Evolutionary conservation across 768 basidiomycete genomes (phyloP).

Genomic region (Nidularia pulvinata): DNA sequence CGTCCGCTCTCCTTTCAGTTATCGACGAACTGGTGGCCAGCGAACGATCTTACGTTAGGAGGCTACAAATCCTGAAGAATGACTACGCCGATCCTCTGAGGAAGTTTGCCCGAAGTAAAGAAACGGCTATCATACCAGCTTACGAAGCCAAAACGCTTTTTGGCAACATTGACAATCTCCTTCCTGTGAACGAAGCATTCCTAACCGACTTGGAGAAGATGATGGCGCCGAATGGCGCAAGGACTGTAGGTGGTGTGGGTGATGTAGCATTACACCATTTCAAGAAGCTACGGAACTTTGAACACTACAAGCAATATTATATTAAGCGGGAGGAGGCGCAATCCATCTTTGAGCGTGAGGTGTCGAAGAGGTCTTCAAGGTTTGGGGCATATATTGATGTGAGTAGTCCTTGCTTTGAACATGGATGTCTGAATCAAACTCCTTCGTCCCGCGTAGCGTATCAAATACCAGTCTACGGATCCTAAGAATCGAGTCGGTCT

Average conservation of each 20-base stretch:
- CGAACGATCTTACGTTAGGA: constrained; percentile 86
- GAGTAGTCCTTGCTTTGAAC: constrained; percentile 22
- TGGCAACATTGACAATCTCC: constrained; percentile 88
- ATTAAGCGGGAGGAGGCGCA: constrained; percentile 94
- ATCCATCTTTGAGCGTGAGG: constrained; percentile 80
- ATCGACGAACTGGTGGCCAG: constrained; percentile 88
- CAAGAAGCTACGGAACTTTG: constrained; percentile 81
- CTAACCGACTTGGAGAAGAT: constrained; percentile 82
- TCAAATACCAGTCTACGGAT: constrained; percentile 84
- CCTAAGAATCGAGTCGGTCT: constrained; percentile 81
- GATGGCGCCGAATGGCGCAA: constrained; percentile 57
- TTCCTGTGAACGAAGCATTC: constrained; percentile 90
- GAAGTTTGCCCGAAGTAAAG: constrained; percentile 79
- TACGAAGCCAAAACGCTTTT: constrained; percentile 96
- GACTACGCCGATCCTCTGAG: constrained; percentile 94
- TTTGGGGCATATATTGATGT: constrained; percentile 92
- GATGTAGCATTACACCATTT: constrained; percentile 89
- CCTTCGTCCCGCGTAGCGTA: constrained; percentile 45
- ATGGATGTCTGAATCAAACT: background rate
- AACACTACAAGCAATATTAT: constrained; percentile 91
- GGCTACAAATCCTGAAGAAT: constrained; percentile 78
- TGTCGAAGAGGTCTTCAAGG: constrained; percentile 75
- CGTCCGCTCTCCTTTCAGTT: constrained; percentile 67
- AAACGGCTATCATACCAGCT: constrained; percentile 82
- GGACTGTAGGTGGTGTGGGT: constrained; percentile 66